phyloP scores from a whole-genome alignment of 148 eudicot genomes.

The Camellia granthamiana region DNA sequence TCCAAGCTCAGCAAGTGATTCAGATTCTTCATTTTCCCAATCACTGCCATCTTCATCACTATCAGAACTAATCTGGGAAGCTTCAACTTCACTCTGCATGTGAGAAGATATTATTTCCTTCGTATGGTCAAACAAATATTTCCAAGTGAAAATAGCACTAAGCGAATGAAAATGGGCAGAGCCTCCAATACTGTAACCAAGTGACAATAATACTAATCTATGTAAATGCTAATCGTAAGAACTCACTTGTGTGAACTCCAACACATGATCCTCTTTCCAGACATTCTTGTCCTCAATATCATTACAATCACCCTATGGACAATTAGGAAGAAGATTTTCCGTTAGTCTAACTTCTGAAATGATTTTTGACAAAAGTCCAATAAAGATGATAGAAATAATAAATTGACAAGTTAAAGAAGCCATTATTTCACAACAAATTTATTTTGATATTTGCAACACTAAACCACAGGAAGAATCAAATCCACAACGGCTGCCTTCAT shows the following conservation, averaged over 20 bases:
- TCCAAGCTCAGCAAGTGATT: constrained; percentile 19
- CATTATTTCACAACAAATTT: not conserved
- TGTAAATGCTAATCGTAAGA: not conserved
- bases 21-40: constrained; percentile 32
- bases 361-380: not conserved
- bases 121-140: not conserved
- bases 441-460: not conserved
- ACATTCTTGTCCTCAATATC: constrained; percentile 25
- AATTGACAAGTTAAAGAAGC: not conserved
- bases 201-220: not conserved
- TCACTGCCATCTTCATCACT: constrained; percentile 35
- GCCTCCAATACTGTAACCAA: not conserved
- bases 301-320: constrained; percentile 39
- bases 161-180: not conserved
- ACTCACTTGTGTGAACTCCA: constrained; percentile 47
- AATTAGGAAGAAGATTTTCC: constrained; percentile 8
- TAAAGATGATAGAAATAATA: not conserved
- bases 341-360: not conserved
- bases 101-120: not conserved
- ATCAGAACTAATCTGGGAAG: constrained; percentile 25
- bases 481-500: not conserved
- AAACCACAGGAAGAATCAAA: not conserved
- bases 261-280: constrained; percentile 21
- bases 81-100: constrained; percentile 51
- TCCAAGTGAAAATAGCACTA: not conserved